Conservation (phyloP, 2,329 filamentous ascomycete species). For the Aspergillus sergii region DNA sequence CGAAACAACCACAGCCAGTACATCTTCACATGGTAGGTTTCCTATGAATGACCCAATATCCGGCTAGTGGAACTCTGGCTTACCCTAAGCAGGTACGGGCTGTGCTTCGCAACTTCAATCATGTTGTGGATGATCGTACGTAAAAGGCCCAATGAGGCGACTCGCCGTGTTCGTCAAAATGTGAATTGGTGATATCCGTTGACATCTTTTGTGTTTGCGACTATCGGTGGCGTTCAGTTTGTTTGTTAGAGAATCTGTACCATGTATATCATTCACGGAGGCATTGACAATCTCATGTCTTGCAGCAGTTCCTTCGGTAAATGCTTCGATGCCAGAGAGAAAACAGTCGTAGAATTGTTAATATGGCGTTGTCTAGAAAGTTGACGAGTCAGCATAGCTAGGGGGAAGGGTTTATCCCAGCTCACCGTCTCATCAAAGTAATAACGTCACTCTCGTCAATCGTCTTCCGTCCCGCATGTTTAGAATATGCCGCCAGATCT, state of each 20-base stretch:
- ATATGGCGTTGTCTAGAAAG: slow-evolving; percentile 73
- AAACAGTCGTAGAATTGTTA: slow-evolving; percentile 70
- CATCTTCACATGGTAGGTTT: slow-evolving; percentile 91
- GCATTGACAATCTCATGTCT: slow-evolving; percentile 61
- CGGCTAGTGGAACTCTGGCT: slow-evolving; percentile 17
- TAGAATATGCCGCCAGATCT: slow-evolving; percentile 76
- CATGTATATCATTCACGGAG: slow-evolving; percentile 31
- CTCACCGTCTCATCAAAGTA: slow-evolving; percentile 80
- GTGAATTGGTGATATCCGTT: slow-evolving; percentile 65
- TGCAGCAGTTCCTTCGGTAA: slow-evolving; percentile 81
- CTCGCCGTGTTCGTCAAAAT: slow-evolving; percentile 74
- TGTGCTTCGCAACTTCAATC: slow-evolving; percentile 80
- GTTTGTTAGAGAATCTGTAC: slow-evolving; percentile 12
- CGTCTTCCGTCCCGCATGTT: slow-evolving; percentile 78
- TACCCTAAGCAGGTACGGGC: slow-evolving; percentile 70
- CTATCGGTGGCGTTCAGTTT: slow-evolving; percentile 43
- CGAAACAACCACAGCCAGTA: slow-evolving; percentile 98
- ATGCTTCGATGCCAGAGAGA: slow-evolving; percentile 81
- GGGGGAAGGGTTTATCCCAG: slow-evolving; percentile 22
- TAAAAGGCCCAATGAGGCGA: slow-evolving; percentile 75
- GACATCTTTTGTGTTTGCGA: slow-evolving; percentile 14
- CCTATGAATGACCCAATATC: neutral
- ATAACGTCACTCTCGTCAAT: slow-evolving; percentile 85
- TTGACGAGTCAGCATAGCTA: slow-evolving; percentile 28
- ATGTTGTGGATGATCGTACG: slow-evolving; percentile 97